Evolutionary conservation across 805 yeast species (phyloP), one percentile per base, ranked within the genome.

Genomic region (Debaryomyces tyrocola): DNA sequence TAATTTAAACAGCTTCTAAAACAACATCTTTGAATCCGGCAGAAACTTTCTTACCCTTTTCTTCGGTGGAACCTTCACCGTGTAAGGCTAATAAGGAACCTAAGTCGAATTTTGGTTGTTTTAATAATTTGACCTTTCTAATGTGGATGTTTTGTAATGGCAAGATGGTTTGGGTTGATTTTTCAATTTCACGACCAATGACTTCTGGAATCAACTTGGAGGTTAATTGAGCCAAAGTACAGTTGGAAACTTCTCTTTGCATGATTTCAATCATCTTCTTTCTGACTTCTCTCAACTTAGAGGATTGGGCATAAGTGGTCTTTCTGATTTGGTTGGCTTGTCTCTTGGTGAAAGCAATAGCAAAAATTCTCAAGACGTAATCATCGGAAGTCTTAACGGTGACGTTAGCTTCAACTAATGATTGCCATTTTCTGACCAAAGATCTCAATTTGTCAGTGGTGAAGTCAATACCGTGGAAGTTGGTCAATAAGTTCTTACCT

Each of bases 381-480:
- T 90, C 97, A 71, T 90, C 97, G 58, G 96, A 71, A 69, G 97
- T 90, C 87, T 90, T 90, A 68, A 88, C 96, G 62, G 97, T 89
- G 64, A 90, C 96, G 75, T 88, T 87, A 68, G 95, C 91, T 82
- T 90, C 97, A 61, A 90, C 91, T 76, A 90, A 80, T 58, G 96
- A 83, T 82, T 90, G 97, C 96, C 96, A 90, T 78, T 90, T 90
- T 84, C 96, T 88, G 55, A 90, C 96, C 74, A 90, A 82, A 48
- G 96, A 89, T 79, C 94, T 87, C 73, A 90, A 80, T 82, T 90
- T 90, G 82, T 90, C 96, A 58, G 94, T 80, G 69, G 97, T 90
- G 85, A 90, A 89, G 82, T 88, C 94, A 77, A 90, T 77, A 69
- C 97, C 97, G 84, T 90, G 96, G 92, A 90, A 90, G 92, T 90